Evolutionary conservation across 495 filamentous ascomycete genomes (phyloP).

Genomic region (Evernia prunastri): DNA sequence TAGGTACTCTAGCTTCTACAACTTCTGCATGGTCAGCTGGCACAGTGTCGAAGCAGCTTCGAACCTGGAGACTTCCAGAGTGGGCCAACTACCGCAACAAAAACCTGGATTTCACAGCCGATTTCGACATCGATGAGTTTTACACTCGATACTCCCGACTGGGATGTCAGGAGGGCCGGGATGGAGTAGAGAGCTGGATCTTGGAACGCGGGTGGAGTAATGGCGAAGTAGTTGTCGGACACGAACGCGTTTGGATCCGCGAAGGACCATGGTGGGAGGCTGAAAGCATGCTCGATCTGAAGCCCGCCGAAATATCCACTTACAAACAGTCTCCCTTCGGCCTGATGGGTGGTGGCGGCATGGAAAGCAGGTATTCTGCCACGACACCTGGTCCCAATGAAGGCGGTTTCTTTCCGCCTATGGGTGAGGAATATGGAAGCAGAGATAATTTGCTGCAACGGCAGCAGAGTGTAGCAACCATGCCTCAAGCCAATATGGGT

Average conservation of each 20-base stretch:
- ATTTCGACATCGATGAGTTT: conserved; percentile 95
- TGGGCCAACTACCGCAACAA: conserved; percentile 93
- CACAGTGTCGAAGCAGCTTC: conserved; percentile 83
- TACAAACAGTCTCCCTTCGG: conserved; percentile 32
- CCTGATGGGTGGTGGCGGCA: conserved; percentile 34
- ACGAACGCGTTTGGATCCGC: conserved; percentile 89
- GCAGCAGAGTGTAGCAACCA: conserved; percentile 49
- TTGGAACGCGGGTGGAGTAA: conserved; percentile 97
- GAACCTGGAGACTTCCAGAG: conserved; percentile 86
- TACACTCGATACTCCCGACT: conserved; percentile 69
- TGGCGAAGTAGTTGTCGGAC: conserved; percentile 85
- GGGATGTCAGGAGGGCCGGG: conserved; percentile 82
- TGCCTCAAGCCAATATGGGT: conserved; percentile 50
- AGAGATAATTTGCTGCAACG: conserved; percentile 62
- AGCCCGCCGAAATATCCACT: conserved; percentile 47
- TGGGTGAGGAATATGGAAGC: conserved; percentile 54
- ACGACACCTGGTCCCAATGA: conserved; percentile 40
- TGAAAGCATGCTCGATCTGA: conserved; percentile 91
- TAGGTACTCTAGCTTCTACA: conserved; percentile 54
- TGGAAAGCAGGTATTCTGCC: conserved; percentile 61
- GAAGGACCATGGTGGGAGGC: conserved; percentile 97
- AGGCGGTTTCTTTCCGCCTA: conserved; percentile 65
- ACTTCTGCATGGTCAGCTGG: conserved; percentile 83
- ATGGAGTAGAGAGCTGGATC: conserved; percentile 93
- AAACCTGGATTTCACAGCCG: conserved; percentile 91